Conservation (phyloP, 2,329 filamentous ascomycete species). For the Penicillium sp. region DNA sequence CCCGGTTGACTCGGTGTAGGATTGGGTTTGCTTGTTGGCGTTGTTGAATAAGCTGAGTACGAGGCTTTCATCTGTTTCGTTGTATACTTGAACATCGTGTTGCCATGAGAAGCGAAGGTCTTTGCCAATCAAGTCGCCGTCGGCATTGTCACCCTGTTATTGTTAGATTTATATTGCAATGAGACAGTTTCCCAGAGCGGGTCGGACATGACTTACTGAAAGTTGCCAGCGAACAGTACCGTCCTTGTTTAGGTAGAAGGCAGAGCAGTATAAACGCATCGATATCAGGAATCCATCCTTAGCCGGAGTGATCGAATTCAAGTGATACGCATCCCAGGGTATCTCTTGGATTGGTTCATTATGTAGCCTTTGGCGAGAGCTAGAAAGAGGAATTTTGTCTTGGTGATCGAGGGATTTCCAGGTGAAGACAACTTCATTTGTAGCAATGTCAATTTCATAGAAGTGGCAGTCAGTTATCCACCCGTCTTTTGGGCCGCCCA, state of each 20-base stretch:
- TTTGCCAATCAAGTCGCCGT: constrained; percentile 25
- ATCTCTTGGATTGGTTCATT: constrained; percentile 10
- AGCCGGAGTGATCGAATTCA: constrained; percentile 38
- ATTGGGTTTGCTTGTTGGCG: constrained; percentile 20
- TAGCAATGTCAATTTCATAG: constrained; percentile 40
- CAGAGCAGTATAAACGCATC: constrained; percentile 39
- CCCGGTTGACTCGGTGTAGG: constrained; percentile 24
- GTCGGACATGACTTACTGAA: constrained; percentile 1
- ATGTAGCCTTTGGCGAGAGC: constrained; percentile 28
- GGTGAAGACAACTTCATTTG: constrained; percentile 36
- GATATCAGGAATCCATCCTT: constrained; percentile 42
- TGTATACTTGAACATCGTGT: constrained; percentile 38
- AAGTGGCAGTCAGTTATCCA: constrained; percentile 41
- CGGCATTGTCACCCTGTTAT: constrained; percentile 8
- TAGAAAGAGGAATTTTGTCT: constrained; percentile 33
- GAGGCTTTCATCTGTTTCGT: constrained; percentile 33
- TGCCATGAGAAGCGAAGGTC: constrained; percentile 31
- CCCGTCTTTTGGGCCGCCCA: constrained; percentile 34
- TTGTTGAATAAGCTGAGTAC: constrained; percentile 37
- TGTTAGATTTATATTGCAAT: not conserved
- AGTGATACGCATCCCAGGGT: constrained; percentile 43
- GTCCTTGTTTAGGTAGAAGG: constrained; percentile 35
- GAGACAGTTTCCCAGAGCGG: not conserved
- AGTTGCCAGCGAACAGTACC: constrained; percentile 26
- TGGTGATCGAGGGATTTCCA: constrained; percentile 42